Evolutionary conservation across 1,284 basidiomycete genomes (phyloP).

Genomic region (Sporisorium iseilematis-ciliati): DNA sequence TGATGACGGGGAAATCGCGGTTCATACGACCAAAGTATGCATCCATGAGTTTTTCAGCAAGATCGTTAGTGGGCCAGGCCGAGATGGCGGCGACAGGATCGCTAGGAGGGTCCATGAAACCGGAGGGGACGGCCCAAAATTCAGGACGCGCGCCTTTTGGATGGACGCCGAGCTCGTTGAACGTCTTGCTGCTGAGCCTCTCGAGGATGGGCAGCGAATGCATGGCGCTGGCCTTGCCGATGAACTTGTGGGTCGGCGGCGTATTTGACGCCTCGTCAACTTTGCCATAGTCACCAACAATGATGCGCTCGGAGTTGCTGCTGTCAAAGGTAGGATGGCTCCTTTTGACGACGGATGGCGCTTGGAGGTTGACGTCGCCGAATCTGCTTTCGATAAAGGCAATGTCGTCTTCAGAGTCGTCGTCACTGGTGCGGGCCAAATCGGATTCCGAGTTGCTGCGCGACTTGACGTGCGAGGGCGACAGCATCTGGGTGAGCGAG

Average conservation of each 20-base stretch:
- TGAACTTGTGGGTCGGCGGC: constrained; percentile 40
- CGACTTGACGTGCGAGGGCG: constrained; percentile 32
- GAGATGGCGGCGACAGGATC: constrained; percentile 5
- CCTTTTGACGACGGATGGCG: background rate
- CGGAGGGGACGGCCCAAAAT: constrained; percentile 44
- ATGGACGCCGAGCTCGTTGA: constrained; percentile 25
- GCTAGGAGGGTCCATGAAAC: constrained; percentile 31
- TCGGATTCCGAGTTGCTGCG: constrained; percentile 24
- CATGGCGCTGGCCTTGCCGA: constrained; percentile 60
- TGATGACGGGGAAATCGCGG: constrained; percentile 55
- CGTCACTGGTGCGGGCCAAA: constrained; percentile 20
- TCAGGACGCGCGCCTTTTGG: constrained; percentile 36
- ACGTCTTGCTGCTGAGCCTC: constrained; percentile 36
- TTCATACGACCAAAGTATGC: constrained; percentile 56
- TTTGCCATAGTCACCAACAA: constrained; percentile 14
- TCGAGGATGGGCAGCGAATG: constrained; percentile 55
- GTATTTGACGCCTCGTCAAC: background rate
- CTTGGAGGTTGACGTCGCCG: constrained; percentile 10
- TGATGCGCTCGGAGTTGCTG: constrained; percentile 27
- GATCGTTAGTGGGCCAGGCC: constrained; percentile 54
- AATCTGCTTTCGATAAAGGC: constrained; percentile 45
- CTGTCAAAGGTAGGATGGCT: constrained; percentile 22
- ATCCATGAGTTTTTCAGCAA: constrained; percentile 49
- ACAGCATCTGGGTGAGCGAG: constrained; percentile 29
- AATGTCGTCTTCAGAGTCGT: constrained; percentile 56